phyloP scores from a whole-genome alignment of 495 filamentous ascomycete species.

The Talaromyces adpressus region DNA sequence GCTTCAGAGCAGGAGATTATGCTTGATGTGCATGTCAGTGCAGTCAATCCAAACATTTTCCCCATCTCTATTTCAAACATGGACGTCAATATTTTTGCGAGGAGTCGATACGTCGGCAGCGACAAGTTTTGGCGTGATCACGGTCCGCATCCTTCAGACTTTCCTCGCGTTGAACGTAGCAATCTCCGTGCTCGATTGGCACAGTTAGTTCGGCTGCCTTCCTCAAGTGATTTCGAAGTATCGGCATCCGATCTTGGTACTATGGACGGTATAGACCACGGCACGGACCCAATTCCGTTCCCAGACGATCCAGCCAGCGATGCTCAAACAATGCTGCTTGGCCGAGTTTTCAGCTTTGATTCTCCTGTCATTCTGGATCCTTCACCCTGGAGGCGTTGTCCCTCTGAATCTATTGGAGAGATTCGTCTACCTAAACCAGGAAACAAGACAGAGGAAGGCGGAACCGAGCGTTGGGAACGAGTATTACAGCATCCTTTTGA shows the following conservation, averaged over 20 bases:
- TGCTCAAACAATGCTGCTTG: conserved; percentile 79
- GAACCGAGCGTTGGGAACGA: conserved; percentile 83
- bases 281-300: conserved; percentile 61
- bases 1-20: conserved; percentile 94
- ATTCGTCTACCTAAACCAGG: conserved; percentile 75
- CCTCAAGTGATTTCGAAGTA: background rate
- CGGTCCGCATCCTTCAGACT: conserved; percentile 20
- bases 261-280: conserved; percentile 50
- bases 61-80: conserved; percentile 74
- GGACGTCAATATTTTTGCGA: conserved; percentile 89
- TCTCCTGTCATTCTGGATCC: conserved; percentile 81
- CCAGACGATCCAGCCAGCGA: conserved; percentile 54
- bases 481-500: conserved; percentile 89
- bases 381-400: conserved; percentile 65
- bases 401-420: conserved; percentile 67
- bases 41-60: conserved; percentile 87
- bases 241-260: conserved; percentile 8
- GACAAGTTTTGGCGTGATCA: conserved; percentile 68
- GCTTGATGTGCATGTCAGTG: conserved; percentile 82
- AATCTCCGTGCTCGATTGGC: conserved; percentile 27
- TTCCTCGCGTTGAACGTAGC: conserved; percentile 31
- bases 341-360: conserved; percentile 79
- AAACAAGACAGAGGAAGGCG: conserved; percentile 80
- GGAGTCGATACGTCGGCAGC: conserved; percentile 74
- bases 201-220: conserved; percentile 13